A percentile compares a stretch with the other conserved stretches of the same genome.
Evolutionary conservation across 164 flowering plant genomes (phyloP).

Genomic region (Vitis cinerea): DNA sequence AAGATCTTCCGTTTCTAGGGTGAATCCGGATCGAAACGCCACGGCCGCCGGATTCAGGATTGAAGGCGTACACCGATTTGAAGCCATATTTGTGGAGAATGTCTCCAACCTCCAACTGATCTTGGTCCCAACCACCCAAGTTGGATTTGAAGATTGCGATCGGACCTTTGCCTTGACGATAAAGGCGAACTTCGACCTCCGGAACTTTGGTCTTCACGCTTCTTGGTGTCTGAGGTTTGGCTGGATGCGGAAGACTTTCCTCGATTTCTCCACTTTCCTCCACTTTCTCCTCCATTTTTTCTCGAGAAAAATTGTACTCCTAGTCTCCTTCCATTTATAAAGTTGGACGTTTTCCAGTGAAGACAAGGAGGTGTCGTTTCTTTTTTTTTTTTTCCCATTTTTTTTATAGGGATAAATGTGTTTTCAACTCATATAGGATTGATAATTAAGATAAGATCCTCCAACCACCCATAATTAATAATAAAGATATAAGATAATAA

Average conservation of each 20-base stretch:
- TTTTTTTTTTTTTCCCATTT: too few species aligned
- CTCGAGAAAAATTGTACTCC: too few species aligned
- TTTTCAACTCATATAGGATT: too few species aligned
- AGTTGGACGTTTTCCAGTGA: too few species aligned
- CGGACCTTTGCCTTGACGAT: constrained; percentile 43
- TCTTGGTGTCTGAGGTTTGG: constrained; percentile 3
- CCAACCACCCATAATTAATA: too few species aligned
- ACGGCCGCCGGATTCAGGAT: constrained; percentile 27
- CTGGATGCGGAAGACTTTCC: not conserved
- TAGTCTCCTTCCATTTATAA: too few species aligned
- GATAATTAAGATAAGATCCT: too few species aligned
- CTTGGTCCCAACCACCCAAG: constrained; percentile 50
- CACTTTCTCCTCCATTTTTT: too few species aligned
- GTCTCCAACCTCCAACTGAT: constrained; percentile 48
- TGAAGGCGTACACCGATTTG: constrained; percentile 38
- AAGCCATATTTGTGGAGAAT: constrained; percentile 47
- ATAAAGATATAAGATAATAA: too few species aligned
- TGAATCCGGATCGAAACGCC: constrained; percentile 41
- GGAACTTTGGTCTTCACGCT: constrained; percentile 37
- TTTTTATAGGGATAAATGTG: too few species aligned
- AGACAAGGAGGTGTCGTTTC: too few species aligned
- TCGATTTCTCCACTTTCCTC: constrained; percentile 20
- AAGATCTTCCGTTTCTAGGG: constrained; percentile 37
- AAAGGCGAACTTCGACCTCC: constrained; percentile 44
- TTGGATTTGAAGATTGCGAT: constrained; percentile 39